Percentiles rank a stretch among this genome's conserved stretches.
Conservation (phyloP, 345 rosid genomes). For the Eucalyptus cloeziana region DNA sequence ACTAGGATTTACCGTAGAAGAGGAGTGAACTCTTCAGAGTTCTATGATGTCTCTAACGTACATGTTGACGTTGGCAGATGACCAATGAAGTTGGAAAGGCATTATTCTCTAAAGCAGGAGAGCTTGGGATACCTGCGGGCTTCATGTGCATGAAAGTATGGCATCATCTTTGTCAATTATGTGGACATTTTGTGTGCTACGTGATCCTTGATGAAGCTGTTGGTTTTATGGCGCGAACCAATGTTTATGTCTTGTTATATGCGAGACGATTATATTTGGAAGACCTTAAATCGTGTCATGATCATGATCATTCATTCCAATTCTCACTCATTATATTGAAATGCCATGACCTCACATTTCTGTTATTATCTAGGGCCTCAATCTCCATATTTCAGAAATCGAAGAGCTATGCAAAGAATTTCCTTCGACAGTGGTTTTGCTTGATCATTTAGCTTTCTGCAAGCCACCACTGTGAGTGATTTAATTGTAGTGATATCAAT, state of each 20-base stretch:
- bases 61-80: conserved; percentile 35
- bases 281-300: not conserved
- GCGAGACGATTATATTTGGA: not conserved
- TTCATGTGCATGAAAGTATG: conserved; percentile 94
- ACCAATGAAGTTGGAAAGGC: conserved; percentile 81
- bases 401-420: conserved; percentile 69
- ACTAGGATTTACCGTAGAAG: not conserved
- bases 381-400: conserved; percentile 68
- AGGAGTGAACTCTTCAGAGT: not conserved
- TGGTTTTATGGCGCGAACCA: not conserved
- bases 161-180: not conserved
- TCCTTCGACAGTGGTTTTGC: conserved; percentile 60
- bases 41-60: not conserved
- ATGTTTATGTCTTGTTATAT: not conserved
- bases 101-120: conserved; percentile 82
- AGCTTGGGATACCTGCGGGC: conserved; percentile 82
- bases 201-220: not conserved
- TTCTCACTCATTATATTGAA: not conserved
- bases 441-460: conserved; percentile 93
- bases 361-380: conserved; percentile 50
- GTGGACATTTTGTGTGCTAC: not conserved
- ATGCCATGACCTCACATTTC: not conserved
- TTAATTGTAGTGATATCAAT: not conserved
- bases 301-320: not conserved
- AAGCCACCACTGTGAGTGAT: conserved; percentile 57